A percentile compares a stretch with the other conserved stretches of the same genome.
phyloP scores from a whole-genome alignment of 371 early-diverging fungal genomes.

The Mucor mucedo region DNA sequence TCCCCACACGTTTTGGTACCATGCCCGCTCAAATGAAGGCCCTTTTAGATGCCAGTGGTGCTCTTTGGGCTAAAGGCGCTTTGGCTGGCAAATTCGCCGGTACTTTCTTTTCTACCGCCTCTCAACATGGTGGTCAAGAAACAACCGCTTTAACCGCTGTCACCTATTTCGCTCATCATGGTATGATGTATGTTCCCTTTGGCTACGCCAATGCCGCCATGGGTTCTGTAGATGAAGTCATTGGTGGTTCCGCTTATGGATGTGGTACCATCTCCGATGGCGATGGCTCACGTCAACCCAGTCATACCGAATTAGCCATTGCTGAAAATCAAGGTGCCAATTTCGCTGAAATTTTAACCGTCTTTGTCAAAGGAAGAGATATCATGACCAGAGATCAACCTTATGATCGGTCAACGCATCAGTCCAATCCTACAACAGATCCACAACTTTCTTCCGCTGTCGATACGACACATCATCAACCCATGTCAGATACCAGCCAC shows the following conservation, averaged over 20 bases:
- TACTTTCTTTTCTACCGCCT: constrained; percentile 73
- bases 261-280: constrained; percentile 66
- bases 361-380: constrained; percentile 24
- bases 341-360: constrained; percentile 53
- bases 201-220: constrained; percentile 57
- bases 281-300: constrained; percentile 67
- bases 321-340: constrained; percentile 65
- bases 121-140: constrained; percentile 78
- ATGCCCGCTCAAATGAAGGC: constrained; percentile 80
- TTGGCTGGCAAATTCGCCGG: constrained; percentile 75
- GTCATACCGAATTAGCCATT: constrained; percentile 62
- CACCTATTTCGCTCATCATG: constrained; percentile 79
- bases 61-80: constrained; percentile 70
- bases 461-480: background rate
- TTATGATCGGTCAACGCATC: too few species aligned
- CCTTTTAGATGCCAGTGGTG: constrained; percentile 73
- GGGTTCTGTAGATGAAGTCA: constrained; percentile 45
- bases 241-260: constrained; percentile 80
- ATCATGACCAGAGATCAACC: too few species aligned
- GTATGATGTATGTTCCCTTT: constrained; percentile 81
- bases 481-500: background rate
- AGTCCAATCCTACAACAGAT: background rate
- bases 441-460: background rate
- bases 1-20: constrained; percentile 60
- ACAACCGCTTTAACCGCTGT: constrained; percentile 70